Evolutionary conservation across 1,139 yeast genomes (phyloP), one percentile per base, ranked within the genome.

Genomic region (Yamadazyma aaseri): DNA sequence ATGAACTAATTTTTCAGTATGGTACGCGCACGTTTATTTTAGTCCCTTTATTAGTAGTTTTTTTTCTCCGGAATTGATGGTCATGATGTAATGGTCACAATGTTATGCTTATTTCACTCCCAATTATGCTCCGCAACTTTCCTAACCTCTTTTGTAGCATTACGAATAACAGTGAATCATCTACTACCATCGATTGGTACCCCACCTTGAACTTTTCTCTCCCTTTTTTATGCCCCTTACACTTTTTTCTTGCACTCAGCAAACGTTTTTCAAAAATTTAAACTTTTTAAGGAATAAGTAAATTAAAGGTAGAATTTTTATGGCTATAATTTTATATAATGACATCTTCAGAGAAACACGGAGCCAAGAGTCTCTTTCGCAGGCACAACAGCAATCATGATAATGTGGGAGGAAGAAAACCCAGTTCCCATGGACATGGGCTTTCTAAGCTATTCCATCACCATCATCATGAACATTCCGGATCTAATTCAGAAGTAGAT

Each of bases 391-490:
- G 38, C 9, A 35, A 45, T 10, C 32, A 46, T 21, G 35, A 47
- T 32, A 36, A 39, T 20, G n/a, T n/a, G n/a, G n/a, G n/a, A n/a
- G n/a, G n/a, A n/a, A n/a, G n/a, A n/a, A n/a, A n/a, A n/a, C n/a
- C n/a, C n/a, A 21, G 42, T 41, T 22, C 46, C 51, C 17, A 37
- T 8, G 56, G 52, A 31, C 48, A 51, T 26, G 62, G 62, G n/a
- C 39, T 66, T 21, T 44, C 58, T 26, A 63, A 59, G 42, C 31
- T 60, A 4, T 58, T 60, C 38, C 64, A 59, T 35, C 55, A 45
- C 29, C 43, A 40, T 27, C 34, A 39, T 18, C 35, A 35, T 22
- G 32, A 23, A 16, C 12, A 26, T 14, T 9, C 20, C 10, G 20
- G 33, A 10, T 14, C 29, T 3, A 16, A n/a, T 9, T 20, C 32